Base-by-base conservation (phyloP, 441 rosid genomes). In the Aquilaria agallochum region DNA sequence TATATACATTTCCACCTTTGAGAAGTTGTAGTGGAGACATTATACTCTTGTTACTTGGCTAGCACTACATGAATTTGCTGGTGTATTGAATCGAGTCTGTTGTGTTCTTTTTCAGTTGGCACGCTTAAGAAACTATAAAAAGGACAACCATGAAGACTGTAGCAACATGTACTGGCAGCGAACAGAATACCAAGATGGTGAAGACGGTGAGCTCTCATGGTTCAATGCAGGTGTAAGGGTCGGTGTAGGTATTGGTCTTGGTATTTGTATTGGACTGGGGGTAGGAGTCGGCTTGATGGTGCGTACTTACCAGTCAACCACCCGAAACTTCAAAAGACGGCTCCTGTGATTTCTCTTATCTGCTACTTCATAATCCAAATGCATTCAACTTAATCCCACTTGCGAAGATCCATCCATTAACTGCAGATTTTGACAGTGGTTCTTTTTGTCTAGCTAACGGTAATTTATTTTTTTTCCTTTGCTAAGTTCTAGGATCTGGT, bases 241-340 rank as follows among this genome's bases (percentile, higher is more conserved):
- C 65, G 97, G 97, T 4, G 95, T 92, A 13, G 96, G 98, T 54
- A 86, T 92, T 14, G 95, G 98, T 54, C 98, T 92, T 9, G 96
- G 98, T 27, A 78, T 89, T 48, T 92, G 91, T 55, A 74, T 92
- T 32, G 96, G 96, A 53, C 27, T 89, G 5, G 96, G 98, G 5
- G 72, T 92, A 55, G 98, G 98, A 54, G 91, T 87, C 0, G 98
- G 98, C 36, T 81, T 92, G 75, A 76, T 92, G 65, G 87, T 75
- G 36, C 95, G 90, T 33, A 75, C 89, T 7, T 92, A 89, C 74
- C 86, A 84, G 63, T 47, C 92, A 11, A 84, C 98, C 5, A 81
- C 93, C 3, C 68, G 86, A 67, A 87, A 76, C 79, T 78, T 92
- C 68, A 92, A 68, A 72, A 82, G 83, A 66, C 78, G 88, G 70